Evolutionary conservation across 805 yeast genomes (phyloP), one percentile per base, ranked within the genome.

Genomic region (Nakazawaea wyomingensis): DNA sequence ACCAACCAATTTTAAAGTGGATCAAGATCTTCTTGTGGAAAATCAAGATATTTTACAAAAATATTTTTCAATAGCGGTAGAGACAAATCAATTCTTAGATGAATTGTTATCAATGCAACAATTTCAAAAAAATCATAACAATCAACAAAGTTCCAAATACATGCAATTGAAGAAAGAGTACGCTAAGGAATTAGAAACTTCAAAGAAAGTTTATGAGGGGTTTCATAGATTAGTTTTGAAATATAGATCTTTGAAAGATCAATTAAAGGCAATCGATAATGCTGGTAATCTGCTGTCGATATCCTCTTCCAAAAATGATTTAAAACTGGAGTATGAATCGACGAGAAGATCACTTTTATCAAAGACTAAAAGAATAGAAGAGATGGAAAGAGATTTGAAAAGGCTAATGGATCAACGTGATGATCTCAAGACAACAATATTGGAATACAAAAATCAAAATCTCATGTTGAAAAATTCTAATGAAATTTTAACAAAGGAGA

Each of bases 141-240:
- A 39, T 9, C 49, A 50, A 36, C 44, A 48, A 14, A 38, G 41
- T 14, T 32, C 45, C 4, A 47, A 52, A 37, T 66, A 58, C 41
- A 17, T 42, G 2, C 40, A 51, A 20, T 48, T 67, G 33, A 52
- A 54, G 43, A 37, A 50, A 14, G 62, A 60, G 27, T 62, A 59
- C 43, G 45, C 64, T 4, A 50, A 50, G 3, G 69, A 66, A 43
- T 47, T 64, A 21, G 50, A 48, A 20, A 56, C 51, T 18, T 54
- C 58, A 16, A 59, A 57, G 45, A 43, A 43, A 4, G 56, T 66
- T 38, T 63, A 62, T 45, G 51, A 60, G 36, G 59, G 61, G 8
- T 66, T 65, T 47, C 50, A 59, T 29, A 53, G 52, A 45, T 48
- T 66, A 14, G 55, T 59, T 22, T 40, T 54, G 28, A 62, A 62